Conservation (phyloP, 495 filamentous ascomycete genomes). For the Trypethelium eluteriae region DNA sequence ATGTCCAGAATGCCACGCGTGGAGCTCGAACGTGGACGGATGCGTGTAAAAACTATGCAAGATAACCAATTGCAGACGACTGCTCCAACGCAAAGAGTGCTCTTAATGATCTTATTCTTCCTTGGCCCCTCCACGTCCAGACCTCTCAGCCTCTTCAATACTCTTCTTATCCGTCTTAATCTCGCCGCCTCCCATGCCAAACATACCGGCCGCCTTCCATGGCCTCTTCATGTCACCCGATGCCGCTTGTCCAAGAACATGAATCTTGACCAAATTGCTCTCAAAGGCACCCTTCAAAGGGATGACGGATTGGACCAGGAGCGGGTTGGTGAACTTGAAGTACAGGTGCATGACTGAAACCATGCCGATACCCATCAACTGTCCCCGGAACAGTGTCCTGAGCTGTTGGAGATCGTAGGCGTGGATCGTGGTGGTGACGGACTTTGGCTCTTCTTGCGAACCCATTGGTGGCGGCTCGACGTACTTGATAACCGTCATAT, state of each 20-base stretch:
- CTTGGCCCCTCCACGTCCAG: constrained; percentile 38
- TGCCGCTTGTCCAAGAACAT: constrained; percentile 84
- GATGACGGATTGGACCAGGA: constrained; percentile 97
- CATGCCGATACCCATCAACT: constrained; percentile 93
- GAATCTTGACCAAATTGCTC: constrained; percentile 89
- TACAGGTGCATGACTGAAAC: constrained; percentile 98
- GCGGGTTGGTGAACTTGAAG: constrained; percentile 98
- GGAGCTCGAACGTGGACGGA: background rate
- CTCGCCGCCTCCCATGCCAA: constrained; percentile 68
- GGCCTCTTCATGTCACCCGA: constrained; percentile 86
- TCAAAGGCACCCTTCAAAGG: constrained; percentile 93
- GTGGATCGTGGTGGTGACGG: constrained; percentile 89
- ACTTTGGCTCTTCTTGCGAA: constrained; percentile 83
- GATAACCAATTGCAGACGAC: background rate
- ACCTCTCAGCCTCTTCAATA: constrained; percentile 45
- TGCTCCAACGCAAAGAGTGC: no score
- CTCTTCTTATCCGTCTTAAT: constrained; percentile 95
- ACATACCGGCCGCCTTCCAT: constrained; percentile 67
- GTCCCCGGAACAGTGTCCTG: constrained; percentile 70
- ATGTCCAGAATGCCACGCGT: no score
- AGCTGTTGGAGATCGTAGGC: constrained; percentile 86
- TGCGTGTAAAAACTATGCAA: background rate
- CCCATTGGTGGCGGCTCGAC: constrained; percentile 92
- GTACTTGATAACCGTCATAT: constrained; percentile 96
- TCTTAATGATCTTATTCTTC: constrained; percentile 31